A percentile compares a stretch with the other conserved stretches of the same genome.
Evolutionary conservation across 2,329 filamentous ascomycete genomes (phyloP).

Genomic region (Trichoderma gracile): DNA sequence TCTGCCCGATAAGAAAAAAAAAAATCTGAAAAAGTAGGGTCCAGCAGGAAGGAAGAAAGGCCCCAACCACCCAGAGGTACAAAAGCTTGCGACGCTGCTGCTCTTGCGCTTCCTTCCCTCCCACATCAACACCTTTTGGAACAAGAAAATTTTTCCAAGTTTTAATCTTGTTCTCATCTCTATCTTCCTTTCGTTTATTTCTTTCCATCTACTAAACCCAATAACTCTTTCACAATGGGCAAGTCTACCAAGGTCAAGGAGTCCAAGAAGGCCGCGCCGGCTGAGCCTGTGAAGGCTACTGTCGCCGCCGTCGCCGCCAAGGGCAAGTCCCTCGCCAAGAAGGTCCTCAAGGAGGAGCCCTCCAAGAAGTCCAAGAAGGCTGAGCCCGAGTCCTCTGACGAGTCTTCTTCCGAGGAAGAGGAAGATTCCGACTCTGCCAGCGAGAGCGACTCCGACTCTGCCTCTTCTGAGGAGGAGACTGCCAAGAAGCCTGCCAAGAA

Average conservation of each 20-base stretch:
- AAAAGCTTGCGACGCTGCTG: slow-evolving; percentile 24
- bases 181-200: neutral
- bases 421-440: slow-evolving; percentile 41
- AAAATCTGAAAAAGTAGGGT: slow-evolving; percentile 20
- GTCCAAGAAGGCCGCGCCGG: slow-evolving; percentile 55
- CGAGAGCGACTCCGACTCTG: slow-evolving; percentile 31
- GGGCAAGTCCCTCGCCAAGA: slow-evolving; percentile 54
- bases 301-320: slow-evolving; percentile 66
- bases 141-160: slow-evolving; percentile 30
- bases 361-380: slow-evolving; percentile 50
- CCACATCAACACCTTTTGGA: slow-evolving; percentile 16
- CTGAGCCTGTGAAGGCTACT: slow-evolving; percentile 61
- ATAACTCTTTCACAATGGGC: slow-evolving; percentile 54
- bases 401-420: slow-evolving; percentile 40
- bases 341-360: slow-evolving; percentile 47
- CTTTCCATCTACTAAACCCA: neutral
- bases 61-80: slow-evolving; percentile 28
- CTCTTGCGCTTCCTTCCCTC: slow-evolving; percentile 7
- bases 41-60: slow-evolving; percentile 4
- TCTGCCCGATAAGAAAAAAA: slow-evolving; percentile 39
- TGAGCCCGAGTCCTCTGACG: slow-evolving; percentile 44
- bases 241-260: slow-evolving; percentile 65
- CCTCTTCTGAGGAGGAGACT: slow-evolving; percentile 31
- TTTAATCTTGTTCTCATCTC: neutral
- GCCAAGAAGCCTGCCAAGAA: slow-evolving; percentile 32